Evolutionary conservation across 176 grass and related monocot species (phyloP).

Genomic region (Stipa capillata): DNA sequence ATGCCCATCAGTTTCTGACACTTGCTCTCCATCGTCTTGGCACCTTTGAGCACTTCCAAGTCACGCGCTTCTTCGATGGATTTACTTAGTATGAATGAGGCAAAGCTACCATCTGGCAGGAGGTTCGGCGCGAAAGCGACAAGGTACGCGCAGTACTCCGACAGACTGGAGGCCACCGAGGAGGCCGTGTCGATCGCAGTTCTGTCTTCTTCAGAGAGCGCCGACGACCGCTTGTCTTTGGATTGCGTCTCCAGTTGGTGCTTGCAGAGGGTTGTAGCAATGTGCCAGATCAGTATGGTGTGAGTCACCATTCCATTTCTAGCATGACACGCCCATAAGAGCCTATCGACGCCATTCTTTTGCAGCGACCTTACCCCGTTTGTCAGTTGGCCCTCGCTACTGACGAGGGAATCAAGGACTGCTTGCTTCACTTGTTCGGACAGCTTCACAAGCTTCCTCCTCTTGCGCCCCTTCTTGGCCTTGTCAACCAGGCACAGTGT

Average conservation of each 20-base stretch:
- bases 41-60: background rate
- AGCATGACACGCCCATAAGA: background rate
- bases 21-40: background rate
- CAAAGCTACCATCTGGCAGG: background rate
- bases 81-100: background rate
- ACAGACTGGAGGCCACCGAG: background rate
- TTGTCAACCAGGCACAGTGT: background rate
- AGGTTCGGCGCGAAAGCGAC: background rate
- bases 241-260: background rate
- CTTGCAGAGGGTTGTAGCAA: background rate
- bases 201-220: background rate
- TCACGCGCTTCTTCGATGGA: background rate
- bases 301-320: background rate
- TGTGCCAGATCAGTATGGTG: background rate
- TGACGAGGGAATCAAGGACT: background rate
- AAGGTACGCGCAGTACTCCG: background rate
- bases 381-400: background rate
- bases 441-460: background rate
- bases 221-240: background rate
- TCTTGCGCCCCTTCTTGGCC: background rate
- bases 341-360: background rate
- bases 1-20: background rate
- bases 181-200: too few species aligned
- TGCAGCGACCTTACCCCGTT: background rate
- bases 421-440: background rate